Base-by-base conservation (phyloP, 495 filamentous ascomycete genomes). In the Xeromyces bisporus region DNA sequence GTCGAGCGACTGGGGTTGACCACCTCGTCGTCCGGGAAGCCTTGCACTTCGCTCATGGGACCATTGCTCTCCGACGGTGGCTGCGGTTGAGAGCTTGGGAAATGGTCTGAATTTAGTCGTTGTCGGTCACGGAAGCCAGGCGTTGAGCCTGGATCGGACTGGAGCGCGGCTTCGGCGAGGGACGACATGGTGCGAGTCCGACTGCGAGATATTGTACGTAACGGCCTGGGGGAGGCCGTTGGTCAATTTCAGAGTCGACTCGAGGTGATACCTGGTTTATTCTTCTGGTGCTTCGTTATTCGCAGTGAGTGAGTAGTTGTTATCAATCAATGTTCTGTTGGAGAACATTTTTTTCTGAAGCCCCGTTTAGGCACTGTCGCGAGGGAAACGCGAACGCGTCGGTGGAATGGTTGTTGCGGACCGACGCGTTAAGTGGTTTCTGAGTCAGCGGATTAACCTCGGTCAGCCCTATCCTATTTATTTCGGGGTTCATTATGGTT, bases 11-110 rank as follows among this genome's bases (percentile, higher is more conserved):
- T 56, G 3, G 58, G 39, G 7, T 64, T 71, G 4, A 73, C 66
- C 3, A 75, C 55, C 34, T 73, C 69, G 43, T 79, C 74, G 40
- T 79, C 74, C 3, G 71, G 65, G 29, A 66, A 62, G 25, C 42
- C 52, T 37, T 68, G 56, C 35, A 58, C 55, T 47, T 68, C 64
- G 37, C 64, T 68, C 54, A 62, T 61, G 7, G 62, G 64, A 13
- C 58, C 63, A 54, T 64, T 66, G 48, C 64, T 66, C 35, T 70
- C 64, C 8, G 66, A 68, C 10, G 53, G 55, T 0, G 53, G 41
- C 20, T 58, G 56, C 13, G 51, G 53, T 15, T 58, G 51, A 21
- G 61, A 61, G 32, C 58, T 64, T 21, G 56, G 57, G 11, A 59
- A 34, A 26, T 58, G 41, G 34, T 64, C 51, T 39, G 59, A 58